Evolutionary conservation across 75 land plant genomes (phyloP).

Genomic region (Cryptomeria japonica): DNA sequence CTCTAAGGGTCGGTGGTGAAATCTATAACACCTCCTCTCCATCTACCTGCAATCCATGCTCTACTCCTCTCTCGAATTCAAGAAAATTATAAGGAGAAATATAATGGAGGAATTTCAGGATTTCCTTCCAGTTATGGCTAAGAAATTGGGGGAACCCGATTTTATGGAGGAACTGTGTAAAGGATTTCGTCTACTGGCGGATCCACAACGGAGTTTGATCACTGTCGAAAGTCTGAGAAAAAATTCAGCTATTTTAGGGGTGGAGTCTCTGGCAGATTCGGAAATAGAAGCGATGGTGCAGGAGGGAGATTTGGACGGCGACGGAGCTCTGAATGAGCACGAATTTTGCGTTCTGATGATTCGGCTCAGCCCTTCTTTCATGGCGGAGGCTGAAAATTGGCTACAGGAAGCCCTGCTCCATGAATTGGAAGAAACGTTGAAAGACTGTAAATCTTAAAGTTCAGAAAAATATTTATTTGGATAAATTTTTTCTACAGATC

Average conservation of each 20-base stretch:
- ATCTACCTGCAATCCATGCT: background rate
- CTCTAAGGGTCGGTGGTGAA: background rate
- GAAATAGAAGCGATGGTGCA: conserved; percentile 60
- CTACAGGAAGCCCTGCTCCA: conserved; percentile 5
- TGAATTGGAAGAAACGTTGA: background rate
- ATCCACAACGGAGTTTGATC: conserved; percentile 41
- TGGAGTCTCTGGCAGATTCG: conserved; percentile 46
- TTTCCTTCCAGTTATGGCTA: conserved; percentile 68
- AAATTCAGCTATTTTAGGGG: conserved; percentile 48
- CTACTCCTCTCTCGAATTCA: background rate
- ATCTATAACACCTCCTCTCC: no score
- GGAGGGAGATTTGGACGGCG: conserved; percentile 69
- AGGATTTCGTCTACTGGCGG: conserved; percentile 61
- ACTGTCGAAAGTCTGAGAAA: conserved; percentile 69
- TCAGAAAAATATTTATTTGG: no score
- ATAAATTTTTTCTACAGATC: no score
- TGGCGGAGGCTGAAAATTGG: conserved; percentile 31
- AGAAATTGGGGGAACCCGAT: conserved; percentile 64
- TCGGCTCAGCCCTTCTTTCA: conserved; percentile 56
- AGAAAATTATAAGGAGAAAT: background rate
- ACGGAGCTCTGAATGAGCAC: conserved; percentile 47
- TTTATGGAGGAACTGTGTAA: conserved; percentile 74
- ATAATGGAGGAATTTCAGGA: conserved; percentile 40
- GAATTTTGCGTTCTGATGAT: conserved; percentile 71
- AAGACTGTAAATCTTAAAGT: background rate